phyloP scores from a whole-genome alignment of 1,284 basidiomycete genomes.

The Cryptococcus sp. region DNA sequence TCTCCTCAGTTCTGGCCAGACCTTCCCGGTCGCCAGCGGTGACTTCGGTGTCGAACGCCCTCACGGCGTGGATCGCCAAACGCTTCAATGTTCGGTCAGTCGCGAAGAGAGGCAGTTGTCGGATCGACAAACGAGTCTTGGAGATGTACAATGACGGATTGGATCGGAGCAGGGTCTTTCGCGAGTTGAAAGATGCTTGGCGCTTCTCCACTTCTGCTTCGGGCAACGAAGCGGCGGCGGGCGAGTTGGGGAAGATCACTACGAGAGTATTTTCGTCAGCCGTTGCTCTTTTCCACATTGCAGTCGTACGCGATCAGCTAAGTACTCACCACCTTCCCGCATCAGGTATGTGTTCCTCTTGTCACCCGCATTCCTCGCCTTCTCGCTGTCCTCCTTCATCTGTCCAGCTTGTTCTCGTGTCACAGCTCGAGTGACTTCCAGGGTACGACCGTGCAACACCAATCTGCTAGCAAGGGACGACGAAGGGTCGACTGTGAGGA shows the following conservation, averaged over 20 bases:
- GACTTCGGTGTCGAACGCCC: constrained; percentile 79
- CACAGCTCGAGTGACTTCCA: constrained; percentile 88
- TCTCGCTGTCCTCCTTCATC: constrained; percentile 83
- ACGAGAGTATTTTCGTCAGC: constrained; percentile 3
- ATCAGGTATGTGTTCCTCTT: constrained; percentile 95
- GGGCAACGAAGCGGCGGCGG: constrained; percentile 69
- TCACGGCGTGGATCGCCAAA: constrained; percentile 77
- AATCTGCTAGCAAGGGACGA: constrained; percentile 78
- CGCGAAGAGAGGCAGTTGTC: constrained; percentile 87
- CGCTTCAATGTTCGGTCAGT: constrained; percentile 87
- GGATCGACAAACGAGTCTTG: constrained; percentile 87
- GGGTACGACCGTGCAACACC: constrained; percentile 87
- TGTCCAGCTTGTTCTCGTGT: constrained; percentile 82
- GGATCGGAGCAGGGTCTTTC: constrained; percentile 73
- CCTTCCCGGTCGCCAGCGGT: constrained; percentile 63
- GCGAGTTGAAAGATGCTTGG: constrained; percentile 76
- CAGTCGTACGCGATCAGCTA: too few species aligned
- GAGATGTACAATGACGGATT: constrained; percentile 95
- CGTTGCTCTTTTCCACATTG: too few species aligned
- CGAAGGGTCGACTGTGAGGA: constrained; percentile 93
- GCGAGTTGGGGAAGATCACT: constrained; percentile 86
- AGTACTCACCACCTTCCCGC: constrained; percentile 80
- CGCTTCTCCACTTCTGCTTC: constrained; percentile 79
- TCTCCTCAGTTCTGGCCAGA: constrained; percentile 73
- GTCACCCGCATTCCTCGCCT: constrained; percentile 83